These are phyloP conservation scores for Pleurotus sapidus DNA, from an alignment of 768 basidiomycete species.

Conservation along the genomic window DNA sequence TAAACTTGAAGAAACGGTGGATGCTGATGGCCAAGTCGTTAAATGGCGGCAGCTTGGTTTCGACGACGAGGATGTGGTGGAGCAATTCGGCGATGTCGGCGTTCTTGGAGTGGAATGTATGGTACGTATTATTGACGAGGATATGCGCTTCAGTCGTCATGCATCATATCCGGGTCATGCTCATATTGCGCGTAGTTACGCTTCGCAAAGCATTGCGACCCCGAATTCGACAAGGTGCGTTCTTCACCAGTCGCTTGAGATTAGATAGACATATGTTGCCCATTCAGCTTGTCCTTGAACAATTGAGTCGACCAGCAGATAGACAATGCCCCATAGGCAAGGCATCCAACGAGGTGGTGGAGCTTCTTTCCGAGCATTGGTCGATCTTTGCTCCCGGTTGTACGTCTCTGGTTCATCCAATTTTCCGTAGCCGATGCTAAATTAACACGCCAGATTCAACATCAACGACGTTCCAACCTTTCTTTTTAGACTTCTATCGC, in stretches of 20 bases:
- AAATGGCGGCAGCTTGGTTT: constrained; percentile 85
- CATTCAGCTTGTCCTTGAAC: constrained; percentile 72
- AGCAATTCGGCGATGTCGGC: constrained; percentile 78
- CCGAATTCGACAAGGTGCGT: constrained; percentile 74
- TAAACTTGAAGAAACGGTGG: constrained; percentile 51
- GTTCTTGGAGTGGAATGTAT: constrained; percentile 81
- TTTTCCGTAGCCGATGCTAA: too few species aligned
- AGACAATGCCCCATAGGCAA: constrained; percentile 81
- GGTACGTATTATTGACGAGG: constrained; percentile 39
- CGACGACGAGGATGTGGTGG: constrained; percentile 65
- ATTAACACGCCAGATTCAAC: constrained; percentile 55
- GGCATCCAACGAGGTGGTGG: constrained; percentile 84
- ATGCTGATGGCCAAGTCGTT: constrained; percentile 42
- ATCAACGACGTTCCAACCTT: constrained; percentile 79
- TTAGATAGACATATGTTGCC: too few species aligned
- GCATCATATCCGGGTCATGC: neutral
- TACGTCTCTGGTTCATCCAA: constrained; percentile 29
- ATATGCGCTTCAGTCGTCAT: neutral
- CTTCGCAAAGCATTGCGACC: constrained; percentile 60
- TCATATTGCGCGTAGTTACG: constrained; percentile 40
- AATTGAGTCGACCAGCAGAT: constrained; percentile 68
- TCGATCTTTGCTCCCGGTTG: constrained; percentile 83
- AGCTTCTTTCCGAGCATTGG: constrained; percentile 83
- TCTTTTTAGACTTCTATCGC: constrained; percentile 81
- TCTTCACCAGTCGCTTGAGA: neutral